A percentile compares a stretch with the other conserved stretches of the same genome.
phyloP scores from a whole-genome alignment of 306 rosid species.

The Ammopiptanthus mongolicus region DNA sequence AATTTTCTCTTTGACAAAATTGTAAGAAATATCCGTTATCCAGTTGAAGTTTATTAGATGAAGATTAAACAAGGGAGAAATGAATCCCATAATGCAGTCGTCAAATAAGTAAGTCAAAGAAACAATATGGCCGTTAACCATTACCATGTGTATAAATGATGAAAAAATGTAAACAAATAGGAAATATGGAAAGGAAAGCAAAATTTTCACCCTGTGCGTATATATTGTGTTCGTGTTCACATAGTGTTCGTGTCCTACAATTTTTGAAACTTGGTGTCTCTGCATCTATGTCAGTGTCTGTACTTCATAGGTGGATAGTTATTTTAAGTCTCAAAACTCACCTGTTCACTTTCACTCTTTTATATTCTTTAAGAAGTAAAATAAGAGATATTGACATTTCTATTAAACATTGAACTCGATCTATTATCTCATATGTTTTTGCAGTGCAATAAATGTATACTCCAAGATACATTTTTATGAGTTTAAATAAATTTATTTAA shows the following conservation, averaged over 20 bases:
- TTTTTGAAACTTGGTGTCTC: too few relatives aligned
- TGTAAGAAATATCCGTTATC: background rate
- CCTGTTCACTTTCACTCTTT: background rate
- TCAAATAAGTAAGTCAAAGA: background rate
- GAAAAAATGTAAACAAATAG: background rate
- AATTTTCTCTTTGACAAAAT: background rate
- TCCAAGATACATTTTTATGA: too few relatives aligned
- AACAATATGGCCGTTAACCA: background rate
- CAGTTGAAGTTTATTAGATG: background rate
- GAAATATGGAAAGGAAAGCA: background rate
- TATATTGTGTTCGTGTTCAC: too few relatives aligned
- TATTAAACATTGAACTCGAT: too few relatives aligned
- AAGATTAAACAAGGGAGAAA: background rate
- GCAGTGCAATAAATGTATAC: too few relatives aligned
- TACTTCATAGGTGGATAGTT: background rate
- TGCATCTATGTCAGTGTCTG: too few relatives aligned
- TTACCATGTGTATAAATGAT: background rate
- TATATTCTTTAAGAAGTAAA: background rate
- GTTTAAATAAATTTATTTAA: too few relatives aligned
- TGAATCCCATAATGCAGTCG: background rate
- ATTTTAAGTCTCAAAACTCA: background rate
- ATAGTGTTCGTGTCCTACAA: too few relatives aligned
- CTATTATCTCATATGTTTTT: too few relatives aligned
- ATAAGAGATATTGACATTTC: background rate
- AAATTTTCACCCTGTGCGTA: background rate